phyloP scores from a whole-genome alignment of 306 rosid genomes.

The Mucuna pruriens region DNA sequence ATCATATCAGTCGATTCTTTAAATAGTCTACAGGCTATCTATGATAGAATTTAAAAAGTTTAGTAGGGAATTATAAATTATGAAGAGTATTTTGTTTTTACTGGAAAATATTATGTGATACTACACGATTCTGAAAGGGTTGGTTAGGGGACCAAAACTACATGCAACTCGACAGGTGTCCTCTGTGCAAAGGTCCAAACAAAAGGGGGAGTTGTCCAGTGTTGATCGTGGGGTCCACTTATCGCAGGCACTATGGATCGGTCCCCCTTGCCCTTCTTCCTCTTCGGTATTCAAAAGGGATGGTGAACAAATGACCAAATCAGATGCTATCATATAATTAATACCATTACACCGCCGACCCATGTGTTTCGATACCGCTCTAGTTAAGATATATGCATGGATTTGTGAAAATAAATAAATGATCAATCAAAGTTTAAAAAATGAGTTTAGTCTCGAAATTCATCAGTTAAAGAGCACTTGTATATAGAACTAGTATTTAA shows the following conservation, averaged over 20 bases:
- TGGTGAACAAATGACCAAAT: neutral
- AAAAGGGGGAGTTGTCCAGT: slow-evolving; percentile 4
- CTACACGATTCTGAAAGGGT: neutral
- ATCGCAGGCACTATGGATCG: neutral
- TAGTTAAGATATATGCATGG: neutral
- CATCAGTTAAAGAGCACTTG: too few species aligned
- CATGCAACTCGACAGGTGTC: slow-evolving; percentile 17
- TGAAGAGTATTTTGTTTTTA: neutral
- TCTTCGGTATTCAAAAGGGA: neutral
- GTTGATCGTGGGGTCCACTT: slow-evolving; percentile 5
- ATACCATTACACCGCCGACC: slow-evolving; percentile 5
- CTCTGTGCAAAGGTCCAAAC: slow-evolving; percentile 5
- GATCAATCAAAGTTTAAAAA: too few species aligned
- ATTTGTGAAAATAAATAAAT: neutral
- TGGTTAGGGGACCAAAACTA: slow-evolving; percentile 1
- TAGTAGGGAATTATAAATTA: too few species aligned
- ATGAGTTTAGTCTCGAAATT: too few species aligned
- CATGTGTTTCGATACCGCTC: neutral
- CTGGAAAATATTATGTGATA: neutral
- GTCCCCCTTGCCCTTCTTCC: neutral
- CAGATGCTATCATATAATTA: slow-evolving; percentile 23
- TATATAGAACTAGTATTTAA: too few species aligned
- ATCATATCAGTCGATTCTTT: too few species aligned
- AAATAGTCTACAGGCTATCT: neutral
- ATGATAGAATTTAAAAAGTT: neutral